A percentile compares a stretch with the other conserved stretches of the same genome.
phyloP scores from a whole-genome alignment of 495 filamentous ascomycete species.

The Terfezia boudieri region DNA sequence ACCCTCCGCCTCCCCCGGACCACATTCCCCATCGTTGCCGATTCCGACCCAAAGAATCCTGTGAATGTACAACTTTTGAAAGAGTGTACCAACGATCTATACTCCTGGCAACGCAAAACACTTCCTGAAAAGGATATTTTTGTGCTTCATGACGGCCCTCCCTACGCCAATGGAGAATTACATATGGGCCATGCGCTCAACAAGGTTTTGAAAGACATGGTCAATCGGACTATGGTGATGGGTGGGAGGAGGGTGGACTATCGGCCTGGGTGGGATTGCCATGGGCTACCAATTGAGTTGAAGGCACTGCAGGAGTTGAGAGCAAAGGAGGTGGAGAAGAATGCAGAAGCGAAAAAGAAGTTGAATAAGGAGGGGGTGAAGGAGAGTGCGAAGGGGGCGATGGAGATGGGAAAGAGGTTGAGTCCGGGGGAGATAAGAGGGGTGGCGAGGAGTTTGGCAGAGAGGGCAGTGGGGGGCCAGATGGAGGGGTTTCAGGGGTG shows the following conservation, averaged over 20 bases:
- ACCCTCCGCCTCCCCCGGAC: conserved; percentile 25
- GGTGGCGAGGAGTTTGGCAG: conserved; percentile 52
- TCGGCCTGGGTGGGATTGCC: conserved; percentile 93
- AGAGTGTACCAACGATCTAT: conserved; percentile 68
- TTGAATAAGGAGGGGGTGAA: conserved; percentile 11
- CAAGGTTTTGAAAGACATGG: conserved; percentile 90
- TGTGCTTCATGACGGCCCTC: conserved; percentile 83
- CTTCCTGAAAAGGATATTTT: conserved; percentile 40
- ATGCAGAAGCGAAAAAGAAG: conserved; percentile 9
- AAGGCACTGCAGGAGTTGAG: conserved; percentile 52
- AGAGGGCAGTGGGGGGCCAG: conserved; percentile 51
- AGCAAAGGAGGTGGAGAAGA: conserved; percentile 21
- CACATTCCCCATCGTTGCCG: conserved; percentile 20
- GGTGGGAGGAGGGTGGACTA: conserved; percentile 62
- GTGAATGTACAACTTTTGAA: conserved; percentile 36
- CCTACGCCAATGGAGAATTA: conserved; percentile 86
- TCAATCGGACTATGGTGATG: conserved; percentile 56
- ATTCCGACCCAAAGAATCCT: conserved; percentile 25
- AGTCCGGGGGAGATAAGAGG: conserved; percentile 34
- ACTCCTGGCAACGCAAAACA: conserved; percentile 56
- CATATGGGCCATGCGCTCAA: conserved; percentile 97
- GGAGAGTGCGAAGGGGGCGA: conserved; percentile 13
- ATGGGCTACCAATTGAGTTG: conserved; percentile 90
- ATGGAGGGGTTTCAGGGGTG: conserved; percentile 63
- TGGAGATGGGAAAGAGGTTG: conserved; percentile 16